Base-by-base conservation (phyloP, 2,329 filamentous ascomycete species). In the Raffaelea deltoideospora region DNA sequence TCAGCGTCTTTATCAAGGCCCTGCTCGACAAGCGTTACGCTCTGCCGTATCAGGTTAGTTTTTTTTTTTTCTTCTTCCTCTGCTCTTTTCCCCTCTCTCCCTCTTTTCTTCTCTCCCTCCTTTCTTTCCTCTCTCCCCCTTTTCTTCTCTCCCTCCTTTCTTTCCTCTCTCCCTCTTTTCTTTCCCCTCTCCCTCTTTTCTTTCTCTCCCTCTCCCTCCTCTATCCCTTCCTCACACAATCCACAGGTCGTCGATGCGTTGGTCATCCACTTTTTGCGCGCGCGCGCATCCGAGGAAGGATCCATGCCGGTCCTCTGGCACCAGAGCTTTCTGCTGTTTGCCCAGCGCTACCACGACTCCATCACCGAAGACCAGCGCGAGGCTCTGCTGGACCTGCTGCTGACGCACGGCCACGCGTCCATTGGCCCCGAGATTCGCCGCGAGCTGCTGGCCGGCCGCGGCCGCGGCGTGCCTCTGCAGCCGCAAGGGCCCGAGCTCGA, bases 1-100 rank as follows among this genome's bases (percentile, higher is more conserved):
- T 87, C 43, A 96, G 95, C 58, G 80, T 94, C 48, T 92, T 98
- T 58, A 93, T 98, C 60, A 84, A 84, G 52, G 77, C 84, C 1
- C 69, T 98, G 27, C 65, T 98, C 4, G 88, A 95, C 59, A 98
- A 98, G 70, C 92, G 92, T 53, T 96, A 98, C 49, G 90, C 90
- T 0, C 65, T 98, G 10, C 90, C 88, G 0, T 95, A 82, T 62
- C 88, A 92, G 56, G 87, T 93, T 22, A 20, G 37, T 17, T 22
- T 28, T 19, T 20, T 28, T 19, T 22, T 21, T 15, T n/a, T n/a
- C n/a, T n/a, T n/a, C n/a, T n/a, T n/a, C n/a, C n/a, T n/a, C n/a
- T n/a, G n/a, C n/a, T n/a, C n/a, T n/a, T n/a, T n/a, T n/a, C n/a
- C n/a, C n/a, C n/a, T n/a, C n/a, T n/a, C n/a, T n/a, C n/a, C n/a